These are phyloP conservation scores for Exophiala oligosperma DNA, from an alignment of 2,329 filamentous ascomycete genomes.

Conservation along the genomic window DNA sequence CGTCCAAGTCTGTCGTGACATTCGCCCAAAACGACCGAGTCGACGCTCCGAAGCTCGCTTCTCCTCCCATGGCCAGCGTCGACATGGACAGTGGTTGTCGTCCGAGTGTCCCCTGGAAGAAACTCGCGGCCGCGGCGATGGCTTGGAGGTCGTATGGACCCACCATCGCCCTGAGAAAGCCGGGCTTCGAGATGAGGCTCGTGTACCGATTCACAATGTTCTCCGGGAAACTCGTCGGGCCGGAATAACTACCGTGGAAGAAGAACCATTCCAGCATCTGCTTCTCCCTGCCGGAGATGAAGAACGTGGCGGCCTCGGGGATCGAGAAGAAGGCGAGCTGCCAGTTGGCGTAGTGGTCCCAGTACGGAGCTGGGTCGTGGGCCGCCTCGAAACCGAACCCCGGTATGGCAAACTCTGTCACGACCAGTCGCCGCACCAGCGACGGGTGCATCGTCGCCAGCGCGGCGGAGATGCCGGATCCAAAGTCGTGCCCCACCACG, in stretches of 20 bases:
- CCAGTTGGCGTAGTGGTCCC: conserved; percentile 45
- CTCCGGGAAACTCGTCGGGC: conserved; percentile 38
- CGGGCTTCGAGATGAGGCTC: conserved; percentile 44
- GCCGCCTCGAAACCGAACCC: conserved; percentile 43
- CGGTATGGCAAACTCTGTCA: conserved; percentile 45
- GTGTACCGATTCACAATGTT: conserved; percentile 44
- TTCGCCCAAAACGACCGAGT: conserved; percentile 24
- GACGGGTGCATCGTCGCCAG: conserved; percentile 41
- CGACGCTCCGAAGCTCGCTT: conserved; percentile 34
- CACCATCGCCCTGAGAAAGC: conserved; percentile 44
- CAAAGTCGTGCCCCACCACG: conserved; percentile 50
- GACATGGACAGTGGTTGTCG: conserved; percentile 32
- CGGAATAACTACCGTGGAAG: conserved; percentile 46
- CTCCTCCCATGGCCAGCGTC: conserved; percentile 37
- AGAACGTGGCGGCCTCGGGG: conserved; percentile 48
- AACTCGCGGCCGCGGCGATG: conserved; percentile 36
- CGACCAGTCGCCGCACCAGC: conserved; percentile 37
- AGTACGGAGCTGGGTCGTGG: conserved; percentile 35
- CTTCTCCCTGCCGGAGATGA: conserved; percentile 45
- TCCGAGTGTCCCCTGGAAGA: conserved; percentile 38
- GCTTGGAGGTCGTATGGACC: conserved; percentile 36
- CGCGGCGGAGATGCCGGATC: conserved; percentile 43
- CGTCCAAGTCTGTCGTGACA: conserved; percentile 31
- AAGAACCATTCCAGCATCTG: conserved; percentile 51
- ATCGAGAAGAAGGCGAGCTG: conserved; percentile 50